Evolutionary conservation across 306 rosid genomes (phyloP), one percentile per base, ranked within the genome.

Genomic region (Dicorynia guianensis): DNA sequence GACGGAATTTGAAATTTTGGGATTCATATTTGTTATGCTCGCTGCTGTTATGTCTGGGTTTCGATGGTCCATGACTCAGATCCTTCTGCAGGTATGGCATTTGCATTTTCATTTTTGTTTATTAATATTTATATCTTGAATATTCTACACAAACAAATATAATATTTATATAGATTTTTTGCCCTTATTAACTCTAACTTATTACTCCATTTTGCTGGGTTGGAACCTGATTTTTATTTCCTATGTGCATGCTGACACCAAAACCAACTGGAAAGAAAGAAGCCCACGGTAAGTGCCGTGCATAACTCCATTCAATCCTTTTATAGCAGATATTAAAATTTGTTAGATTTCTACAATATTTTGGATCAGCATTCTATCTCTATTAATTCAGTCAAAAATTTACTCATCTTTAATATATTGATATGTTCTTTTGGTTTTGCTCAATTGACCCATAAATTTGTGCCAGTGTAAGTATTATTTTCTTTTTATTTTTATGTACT

Each of bases 31-130:
- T 80, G 97, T 95, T 67, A 95, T 95, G 97, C 97, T 95, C 81
- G 99, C 97, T 82, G 91, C 97, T 83, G 99, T 95, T 65, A 95
- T 95, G 97, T 95, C 99, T 18, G 97, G 99, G 70, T 95, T 95
- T 67, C 93, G 99, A 33, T 95, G 96, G 99, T 92, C 89, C 70
- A 95, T 95, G 97, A 95, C 99, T 71, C 97, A 95, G 78, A 89
- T 95, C 71, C 99, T 95, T 87, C 85, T 92, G 70, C 99, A 95
- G 93, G 99, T 95, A 64, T 81, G 66, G 4, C 54, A 53, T 78
- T 66, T 75, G 11, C 65, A 47, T 79, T 73, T 69, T 68, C 25
- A 2, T 70, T 67, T 66, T 25, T 43, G 25, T 60, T 6, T 52
- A 79, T 47, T 43, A 48, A 56, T 64, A 67, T 68, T 38, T 56